phyloP scores from a whole-genome alignment of 2,329 filamentous ascomycete species.

The Meredithiella fracta region DNA sequence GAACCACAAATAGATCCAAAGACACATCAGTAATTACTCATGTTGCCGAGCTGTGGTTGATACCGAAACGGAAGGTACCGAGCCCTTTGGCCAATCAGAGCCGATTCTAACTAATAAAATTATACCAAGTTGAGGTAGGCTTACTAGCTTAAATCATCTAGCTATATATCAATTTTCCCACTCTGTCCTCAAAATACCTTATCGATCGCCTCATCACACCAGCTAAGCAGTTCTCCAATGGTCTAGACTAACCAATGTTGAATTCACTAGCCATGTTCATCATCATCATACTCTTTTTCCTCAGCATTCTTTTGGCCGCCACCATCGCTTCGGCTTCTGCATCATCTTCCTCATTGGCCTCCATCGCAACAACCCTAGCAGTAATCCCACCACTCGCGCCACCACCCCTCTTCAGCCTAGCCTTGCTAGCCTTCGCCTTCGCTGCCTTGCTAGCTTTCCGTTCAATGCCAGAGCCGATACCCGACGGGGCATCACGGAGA shows the following conservation, averaged over 20 bases:
- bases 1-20: too few species aligned
- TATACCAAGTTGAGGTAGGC: too few species aligned
- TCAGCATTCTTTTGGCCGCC: conserved; percentile 32
- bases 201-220: too few species aligned
- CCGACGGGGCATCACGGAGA: conserved; percentile 70
- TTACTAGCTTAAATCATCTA: too few species aligned
- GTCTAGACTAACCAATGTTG: conserved; percentile 39
- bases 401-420: conserved; percentile 8
- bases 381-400: conserved; percentile 25
- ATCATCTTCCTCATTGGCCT: conserved; percentile 11
- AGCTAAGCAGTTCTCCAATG: not conserved
- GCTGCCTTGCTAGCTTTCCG: conserved; percentile 25
- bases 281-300: conserved; percentile 48
- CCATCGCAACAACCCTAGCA: conserved; percentile 21
- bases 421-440: conserved; percentile 17
- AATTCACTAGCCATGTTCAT: conserved; percentile 50
- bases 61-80: too few species aligned
- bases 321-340: conserved; percentile 26
- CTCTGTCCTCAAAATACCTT: too few species aligned
- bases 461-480: conserved; percentile 49
- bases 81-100: too few species aligned
- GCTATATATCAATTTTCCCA: too few species aligned
- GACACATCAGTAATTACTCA: too few species aligned
- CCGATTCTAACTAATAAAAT: too few species aligned
- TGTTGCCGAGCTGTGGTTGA: too few species aligned